Base-by-base conservation (phyloP, 108 stramenopile species). In the Pseudonitzschia multiseries region DNA sequence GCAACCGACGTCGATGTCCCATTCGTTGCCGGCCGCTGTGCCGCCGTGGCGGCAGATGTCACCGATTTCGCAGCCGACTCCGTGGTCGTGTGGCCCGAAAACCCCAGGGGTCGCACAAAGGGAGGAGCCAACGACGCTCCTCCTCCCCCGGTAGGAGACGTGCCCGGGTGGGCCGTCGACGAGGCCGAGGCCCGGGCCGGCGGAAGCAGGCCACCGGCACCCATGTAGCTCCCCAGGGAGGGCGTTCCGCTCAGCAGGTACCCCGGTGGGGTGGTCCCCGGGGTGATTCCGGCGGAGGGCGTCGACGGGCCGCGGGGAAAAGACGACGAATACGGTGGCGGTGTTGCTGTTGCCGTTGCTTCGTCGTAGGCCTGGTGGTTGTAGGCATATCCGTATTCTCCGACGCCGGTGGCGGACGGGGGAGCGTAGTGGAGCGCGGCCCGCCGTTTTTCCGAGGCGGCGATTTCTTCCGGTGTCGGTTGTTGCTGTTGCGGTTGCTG, bases 311-410 rank as follows among this genome's bases (percentile, higher is more conserved):
- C 46, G 51, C 42, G 31, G 57, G 40, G n/a, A 13, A 40, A 36
- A 5, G 50, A 28, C 24, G 31, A 26, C 13, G 22, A 44, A 40
- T 69, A 15, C 54, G 36, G 69, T 57, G 42, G 40, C 41, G 69
- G 13, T n/a, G 65, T 2, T 54, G 10, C 24, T 20, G 42, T 65
- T 65, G 69, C 8, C 27, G 65, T 2, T 54, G 10, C 24, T 20
- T 40, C n/a, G 67, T 32, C 42, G 76, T 43, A 51, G 61, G 12
- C 0, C 72, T 78, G 36, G 74, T 70, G 36, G 57, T 85, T 85
- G 69, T 85, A 85, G 9, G 68, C 84, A 69, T 85, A 85, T 0
- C 84, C 84, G 57, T 85, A 85, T 69, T 85, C 84, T 12, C 75
- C 75, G 1, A 71, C 78, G 10, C 46, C 29, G 4, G 72, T 71